phyloP scores from a whole-genome alignment of 768 basidiomycete species.

The Hydnomerulius pinastri region DNA sequence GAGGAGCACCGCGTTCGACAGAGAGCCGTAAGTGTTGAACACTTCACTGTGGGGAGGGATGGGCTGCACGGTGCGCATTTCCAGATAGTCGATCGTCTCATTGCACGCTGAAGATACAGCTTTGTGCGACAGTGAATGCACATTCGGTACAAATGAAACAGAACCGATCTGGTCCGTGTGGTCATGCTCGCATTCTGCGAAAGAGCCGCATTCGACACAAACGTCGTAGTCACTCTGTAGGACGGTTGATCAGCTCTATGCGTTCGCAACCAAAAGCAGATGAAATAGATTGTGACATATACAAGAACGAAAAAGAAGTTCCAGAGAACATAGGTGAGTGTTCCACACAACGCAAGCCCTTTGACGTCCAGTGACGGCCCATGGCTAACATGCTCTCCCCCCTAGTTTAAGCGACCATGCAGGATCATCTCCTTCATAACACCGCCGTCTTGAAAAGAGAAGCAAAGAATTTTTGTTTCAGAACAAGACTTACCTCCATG shows the following conservation, averaged over 20 bases:
- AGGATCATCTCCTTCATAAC: neutral
- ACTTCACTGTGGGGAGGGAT: constrained; percentile 56
- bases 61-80: constrained; percentile 65
- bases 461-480: constrained; percentile 13
- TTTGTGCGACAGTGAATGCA: constrained; percentile 15
- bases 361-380: no score
- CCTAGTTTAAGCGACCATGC: neutral
- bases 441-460: neutral
- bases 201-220: constrained; percentile 69
- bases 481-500: constrained; percentile 56
- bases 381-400: no score
- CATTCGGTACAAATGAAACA: neutral
- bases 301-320: neutral
- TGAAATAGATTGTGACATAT: constrained; percentile 4
- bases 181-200: constrained; percentile 71
- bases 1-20: constrained; percentile 67
- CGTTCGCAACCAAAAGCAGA: constrained; percentile 1
- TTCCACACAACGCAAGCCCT: no score
- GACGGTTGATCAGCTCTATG: constrained; percentile 11
- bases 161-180: constrained; percentile 22
- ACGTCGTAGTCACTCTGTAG: constrained; percentile 72
- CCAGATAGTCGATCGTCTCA: constrained; percentile 46
- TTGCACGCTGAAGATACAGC: constrained; percentile 3
- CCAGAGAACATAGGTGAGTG: no score
- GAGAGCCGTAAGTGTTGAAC: constrained; percentile 76